Evolutionary conservation across 2,329 filamentous ascomycete genomes (phyloP).

Genomic region (Tolypocladium cylindrosporum): DNA sequence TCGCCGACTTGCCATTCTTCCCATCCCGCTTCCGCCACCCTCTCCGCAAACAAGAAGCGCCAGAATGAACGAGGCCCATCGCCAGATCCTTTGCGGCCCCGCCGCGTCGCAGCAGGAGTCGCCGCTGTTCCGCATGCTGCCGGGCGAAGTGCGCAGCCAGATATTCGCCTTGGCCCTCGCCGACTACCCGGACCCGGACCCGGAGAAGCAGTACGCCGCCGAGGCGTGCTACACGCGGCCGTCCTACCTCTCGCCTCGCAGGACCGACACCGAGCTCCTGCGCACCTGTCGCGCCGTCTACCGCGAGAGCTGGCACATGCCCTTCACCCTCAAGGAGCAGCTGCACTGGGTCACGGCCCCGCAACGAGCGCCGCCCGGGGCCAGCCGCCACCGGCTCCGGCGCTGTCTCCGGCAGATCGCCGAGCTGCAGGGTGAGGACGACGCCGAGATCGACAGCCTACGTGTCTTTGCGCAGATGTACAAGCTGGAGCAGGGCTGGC

Average conservation of each 20-base stretch:
- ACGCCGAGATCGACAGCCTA: conserved; percentile 19
- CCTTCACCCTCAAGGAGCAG: conserved; percentile 27
- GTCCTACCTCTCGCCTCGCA: conserved; percentile 25
- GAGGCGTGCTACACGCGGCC: conserved; percentile 29
- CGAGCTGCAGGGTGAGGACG: conserved; percentile 9
- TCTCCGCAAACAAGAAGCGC: background rate
- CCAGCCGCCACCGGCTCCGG: background rate
- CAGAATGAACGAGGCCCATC: background rate
- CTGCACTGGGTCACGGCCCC: conserved; percentile 23
- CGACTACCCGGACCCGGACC: conserved; percentile 23
- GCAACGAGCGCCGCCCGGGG: conserved; percentile 20
- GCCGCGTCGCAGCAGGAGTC: conserved; percentile 7
- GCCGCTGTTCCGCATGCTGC: conserved; percentile 26
- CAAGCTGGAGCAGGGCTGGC: conserved; percentile 18
- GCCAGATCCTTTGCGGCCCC: background rate
- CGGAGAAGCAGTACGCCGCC: conserved; percentile 12
- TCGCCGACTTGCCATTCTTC: background rate
- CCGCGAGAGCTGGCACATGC: conserved; percentile 30
- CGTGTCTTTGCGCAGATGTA: conserved; percentile 34
- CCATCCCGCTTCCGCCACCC: background rate
- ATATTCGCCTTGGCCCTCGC: conserved; percentile 34
- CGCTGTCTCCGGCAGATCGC: conserved; percentile 9
- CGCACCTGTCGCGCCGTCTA: conserved; percentile 32
- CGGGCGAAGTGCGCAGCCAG: conserved; percentile 36
- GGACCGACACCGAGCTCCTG: conserved; percentile 26